Base-by-base conservation (phyloP, 495 filamentous ascomycete species). In the Penicillium parvum region DNA sequence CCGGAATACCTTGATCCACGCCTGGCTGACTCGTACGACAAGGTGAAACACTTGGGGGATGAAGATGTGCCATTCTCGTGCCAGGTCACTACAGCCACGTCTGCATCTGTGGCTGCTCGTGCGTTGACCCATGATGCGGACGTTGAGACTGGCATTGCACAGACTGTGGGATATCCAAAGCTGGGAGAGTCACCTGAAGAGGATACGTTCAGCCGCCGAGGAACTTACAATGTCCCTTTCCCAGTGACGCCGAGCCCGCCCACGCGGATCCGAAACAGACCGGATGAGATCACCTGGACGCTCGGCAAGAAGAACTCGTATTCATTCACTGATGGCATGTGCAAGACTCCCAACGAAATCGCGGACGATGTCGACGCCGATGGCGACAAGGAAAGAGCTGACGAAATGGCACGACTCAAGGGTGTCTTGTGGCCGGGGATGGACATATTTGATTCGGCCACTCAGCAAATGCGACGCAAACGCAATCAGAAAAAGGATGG, bases 401-500 rank as follows among this genome's bases (percentile, higher is more conserved):
- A 68, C 27, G 72, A 71, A 20, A 65, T 71, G 16, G 39, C 58
- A 32, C 57, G 63, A 37, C 68, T 96, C 45, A 95, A 95, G 61
- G 90, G 90, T 0, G 63, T 86, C 6, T 58, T 77, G 33, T 94
- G 79, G 73, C 85, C 85, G 3, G 90, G 90, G 7, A 96, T 96
- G 90, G 79, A 83, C 39, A 64, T 91, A 14, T 95, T 94, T 53
- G 90, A 96, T 57, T 84, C 88, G 8, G 90, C 90, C 6, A 87
- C 80, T 1, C 72, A 79, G 39, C 77, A 84, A 34, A 84, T 85
- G 71, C 83, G 83, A 54, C 79, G 85, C 26, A 86, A 78, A 65
- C 79, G 90, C 28, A 95, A 95, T 55, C 90, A 96, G 61, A 85
- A 85, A 47, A 96, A 96, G 54, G 83, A 86, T 41, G 73, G 69